phyloP scores from a whole-genome alignment of 2,329 filamentous ascomycete genomes.

The Trichoderma breve region DNA sequence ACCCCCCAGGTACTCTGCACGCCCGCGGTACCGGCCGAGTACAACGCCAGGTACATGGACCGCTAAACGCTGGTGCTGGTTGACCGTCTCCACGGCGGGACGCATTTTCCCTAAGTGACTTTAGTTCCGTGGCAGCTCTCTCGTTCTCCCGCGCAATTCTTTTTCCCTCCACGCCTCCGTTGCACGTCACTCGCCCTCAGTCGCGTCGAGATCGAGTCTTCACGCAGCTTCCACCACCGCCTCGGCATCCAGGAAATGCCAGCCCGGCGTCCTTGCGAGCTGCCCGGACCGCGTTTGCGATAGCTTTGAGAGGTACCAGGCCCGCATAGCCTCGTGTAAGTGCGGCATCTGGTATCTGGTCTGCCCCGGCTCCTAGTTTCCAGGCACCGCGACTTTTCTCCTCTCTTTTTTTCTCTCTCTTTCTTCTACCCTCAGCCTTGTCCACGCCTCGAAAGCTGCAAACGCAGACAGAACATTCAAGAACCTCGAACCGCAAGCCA shows the following conservation, averaged over 20 bases:
- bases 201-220: slow-evolving; percentile 30
- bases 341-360: slow-evolving; percentile 22
- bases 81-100: slow-evolving; percentile 17
- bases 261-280: background rate
- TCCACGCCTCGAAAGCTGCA: background rate
- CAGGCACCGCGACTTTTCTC: background rate
- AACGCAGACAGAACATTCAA: background rate
- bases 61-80: slow-evolving; percentile 12
- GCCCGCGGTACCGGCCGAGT: background rate
- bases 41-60: background rate
- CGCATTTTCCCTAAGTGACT: slow-evolving; percentile 9
- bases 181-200: slow-evolving; percentile 24
- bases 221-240: slow-evolving; percentile 25
- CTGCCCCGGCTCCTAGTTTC: too few relatives aligned
- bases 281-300: slow-evolving; percentile 21
- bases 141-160: slow-evolving; percentile 27
- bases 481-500: background rate
- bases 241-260: background rate
- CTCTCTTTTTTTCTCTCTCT: background rate
- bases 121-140: slow-evolving; percentile 20
- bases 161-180: slow-evolving; percentile 23
- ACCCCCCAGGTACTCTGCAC: background rate
- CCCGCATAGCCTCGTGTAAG: slow-evolving; percentile 33
- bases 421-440: background rate
- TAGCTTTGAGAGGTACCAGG: background rate